Evolutionary conservation across 1,284 basidiomycete genomes (phyloP).

Genomic region (Taiwanofungus camphoratus): DNA sequence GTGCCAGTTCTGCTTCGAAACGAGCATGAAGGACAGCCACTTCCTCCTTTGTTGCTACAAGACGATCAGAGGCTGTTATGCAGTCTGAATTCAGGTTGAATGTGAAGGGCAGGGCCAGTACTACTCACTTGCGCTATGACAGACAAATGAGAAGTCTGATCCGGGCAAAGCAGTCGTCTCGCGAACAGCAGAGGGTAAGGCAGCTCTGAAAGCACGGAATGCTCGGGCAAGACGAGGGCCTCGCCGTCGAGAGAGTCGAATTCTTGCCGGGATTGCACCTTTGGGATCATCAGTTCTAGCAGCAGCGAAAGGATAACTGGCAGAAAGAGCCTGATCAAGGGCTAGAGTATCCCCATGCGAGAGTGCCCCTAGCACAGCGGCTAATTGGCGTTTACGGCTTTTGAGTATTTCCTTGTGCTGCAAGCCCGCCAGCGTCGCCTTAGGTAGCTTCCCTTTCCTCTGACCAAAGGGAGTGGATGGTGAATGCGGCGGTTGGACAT

Average conservation of each 20-base stretch:
- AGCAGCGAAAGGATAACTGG: slow-evolving; percentile 45
- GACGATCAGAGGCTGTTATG: slow-evolving; percentile 57
- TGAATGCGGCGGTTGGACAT: slow-evolving; percentile 3
- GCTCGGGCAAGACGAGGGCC: slow-evolving; percentile 26
- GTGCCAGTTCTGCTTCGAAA: slow-evolving; percentile 66
- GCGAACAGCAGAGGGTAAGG: slow-evolving; percentile 9
- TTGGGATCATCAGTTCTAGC: slow-evolving; percentile 21
- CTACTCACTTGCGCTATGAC: slow-evolving; percentile 68
- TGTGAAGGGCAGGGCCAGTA: slow-evolving; percentile 22
- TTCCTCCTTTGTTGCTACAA: slow-evolving; percentile 60
- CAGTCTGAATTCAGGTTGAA: slow-evolving; percentile 9
- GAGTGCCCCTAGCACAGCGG: slow-evolving; percentile 56
- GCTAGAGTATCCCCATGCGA: slow-evolving; percentile 61
- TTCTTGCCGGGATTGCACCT: slow-evolving; percentile 20
- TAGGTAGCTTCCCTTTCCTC: slow-evolving; percentile 46
- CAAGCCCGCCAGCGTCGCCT: slow-evolving; percentile 60
- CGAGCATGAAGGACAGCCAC: slow-evolving; percentile 55
- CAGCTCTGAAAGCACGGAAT: slow-evolving; percentile 16
- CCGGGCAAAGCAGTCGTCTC: slow-evolving; percentile 32
- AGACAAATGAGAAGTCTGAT: slow-evolving; percentile 52
- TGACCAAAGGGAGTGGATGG: slow-evolving; percentile 10
- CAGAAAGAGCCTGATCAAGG: slow-evolving; percentile 69
- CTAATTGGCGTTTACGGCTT: slow-evolving; percentile 60
- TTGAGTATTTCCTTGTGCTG: slow-evolving; percentile 70
- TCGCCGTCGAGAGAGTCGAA: slow-evolving; percentile 28